phyloP scores from a whole-genome alignment of 2,329 filamentous ascomycete genomes.

The Sclerotinia spermophila region DNA sequence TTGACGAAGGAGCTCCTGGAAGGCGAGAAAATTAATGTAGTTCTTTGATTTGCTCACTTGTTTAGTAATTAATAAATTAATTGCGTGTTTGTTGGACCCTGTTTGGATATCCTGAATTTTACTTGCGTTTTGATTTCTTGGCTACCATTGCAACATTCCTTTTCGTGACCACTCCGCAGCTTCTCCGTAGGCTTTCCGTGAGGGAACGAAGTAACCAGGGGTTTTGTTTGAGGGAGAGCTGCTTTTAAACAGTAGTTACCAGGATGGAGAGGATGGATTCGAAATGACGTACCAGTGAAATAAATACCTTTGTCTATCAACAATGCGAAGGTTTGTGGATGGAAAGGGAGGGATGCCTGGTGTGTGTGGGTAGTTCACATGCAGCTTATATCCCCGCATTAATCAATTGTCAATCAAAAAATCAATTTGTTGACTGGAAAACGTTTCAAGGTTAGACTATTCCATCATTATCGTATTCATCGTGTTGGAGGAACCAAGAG shows the following conservation, averaged over 20 bases:
- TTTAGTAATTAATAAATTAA: not conserved
- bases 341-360: not conserved
- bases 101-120: not conserved
- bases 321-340: not conserved
- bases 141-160: not conserved
- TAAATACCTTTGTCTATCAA: not conserved
- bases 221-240: not conserved
- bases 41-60: not conserved
- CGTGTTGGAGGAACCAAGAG: not conserved
- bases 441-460: not conserved
- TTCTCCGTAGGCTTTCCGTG: not conserved
- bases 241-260: not conserved
- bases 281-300: not conserved
- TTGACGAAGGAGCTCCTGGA: not conserved
- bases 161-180: not conserved
- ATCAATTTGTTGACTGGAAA: not conserved
- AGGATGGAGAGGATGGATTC: not conserved
- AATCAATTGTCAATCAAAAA: not conserved
- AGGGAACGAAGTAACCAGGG: not conserved
- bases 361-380: not conserved
- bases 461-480: not conserved
- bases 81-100: not conserved
- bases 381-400: not conserved
- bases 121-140: not conserved
- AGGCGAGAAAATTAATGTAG: not conserved